Evolutionary conservation across 441 rosid species (phyloP), one percentile per base, ranked within the genome.

Genomic region (Populus hybrid): DNA sequence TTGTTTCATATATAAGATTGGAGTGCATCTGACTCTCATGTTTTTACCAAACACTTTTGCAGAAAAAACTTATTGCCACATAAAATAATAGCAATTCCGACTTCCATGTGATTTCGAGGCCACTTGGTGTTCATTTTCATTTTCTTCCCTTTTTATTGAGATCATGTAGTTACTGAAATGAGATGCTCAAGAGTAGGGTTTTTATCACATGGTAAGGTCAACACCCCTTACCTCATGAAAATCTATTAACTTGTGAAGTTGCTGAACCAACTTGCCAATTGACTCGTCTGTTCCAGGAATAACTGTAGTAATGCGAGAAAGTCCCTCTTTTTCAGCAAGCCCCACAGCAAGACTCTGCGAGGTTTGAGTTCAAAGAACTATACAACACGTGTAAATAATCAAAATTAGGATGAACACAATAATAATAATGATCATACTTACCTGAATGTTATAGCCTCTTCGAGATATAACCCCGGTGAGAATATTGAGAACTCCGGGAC

Each of bases 391-490:
- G 11, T 61, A 61, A 61, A 61, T 61, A 61, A 61, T 50, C 32
- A 71, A 14, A 70, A 75, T 61, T 30, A 46, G 30, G 6, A 69
- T 18, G 64, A 64, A 75, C 57, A 78, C 20, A 81, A 63, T 36
- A 36, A 21, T 38, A 35, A 69, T 57, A 5, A 38, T 53, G 23
- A 76, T 78, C 64, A 69, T 65, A 71, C 77, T 16, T 42, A 81
- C 94, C 94, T 92, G 96, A 81, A 92, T 89, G 86, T 90, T 92
- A 81, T 92, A 92, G 53, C 94, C 92, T 84, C 94, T 85, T 82
- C 93, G 85, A 74, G 94, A 84, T 75, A 92, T 90, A 50, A 92
- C 92, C 50, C 91, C 91, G n/a, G 91, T 91, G 6, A 91, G 82
- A 73, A 88, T 77, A 78, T 92, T 92, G 71, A 92, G 92, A 75